Evolutionary conservation across 2,329 filamentous ascomycete species (phyloP).

Genomic region (Lasiodiplodia sp.): DNA sequence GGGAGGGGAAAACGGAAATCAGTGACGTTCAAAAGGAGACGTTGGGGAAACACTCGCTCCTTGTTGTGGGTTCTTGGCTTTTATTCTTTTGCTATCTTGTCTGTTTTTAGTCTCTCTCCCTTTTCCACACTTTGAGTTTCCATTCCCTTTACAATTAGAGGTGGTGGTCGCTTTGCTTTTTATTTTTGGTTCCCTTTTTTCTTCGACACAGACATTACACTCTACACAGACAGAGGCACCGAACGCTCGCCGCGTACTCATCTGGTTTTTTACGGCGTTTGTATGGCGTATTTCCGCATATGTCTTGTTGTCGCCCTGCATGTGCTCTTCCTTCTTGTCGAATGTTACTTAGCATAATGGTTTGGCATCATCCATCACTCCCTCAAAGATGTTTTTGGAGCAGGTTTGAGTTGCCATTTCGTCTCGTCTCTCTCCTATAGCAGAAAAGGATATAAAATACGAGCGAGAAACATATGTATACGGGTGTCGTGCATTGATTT

Average conservation of each 20-base stretch:
- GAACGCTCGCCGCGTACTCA: background rate
- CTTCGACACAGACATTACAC: background rate
- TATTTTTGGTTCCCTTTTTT: background rate
- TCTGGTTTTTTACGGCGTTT: background rate
- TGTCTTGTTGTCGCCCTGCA: background rate
- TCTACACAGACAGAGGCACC: constrained; percentile 1
- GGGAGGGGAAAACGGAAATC: constrained; percentile 4
- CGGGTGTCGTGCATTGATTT: background rate
- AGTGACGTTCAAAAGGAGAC: constrained; percentile 3
- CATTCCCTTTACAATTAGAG: background rate
- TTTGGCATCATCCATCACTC: background rate
- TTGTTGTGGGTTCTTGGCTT: background rate
- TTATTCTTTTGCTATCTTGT: background rate
- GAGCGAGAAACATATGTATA: background rate
- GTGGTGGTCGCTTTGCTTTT: background rate
- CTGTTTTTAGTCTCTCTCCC: background rate
- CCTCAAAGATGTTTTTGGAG: background rate
- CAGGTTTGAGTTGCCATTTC: background rate
- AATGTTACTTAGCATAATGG: background rate
- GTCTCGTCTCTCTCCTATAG: background rate
- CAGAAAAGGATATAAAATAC: background rate
- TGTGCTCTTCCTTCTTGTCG: background rate
- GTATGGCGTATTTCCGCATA: background rate
- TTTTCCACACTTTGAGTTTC: background rate
- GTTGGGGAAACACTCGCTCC: constrained; percentile 18